These are phyloP conservation scores for Oryza rufipogon DNA, from an alignment of 176 grass and related monocot species.

Conservation along the genomic window DNA sequence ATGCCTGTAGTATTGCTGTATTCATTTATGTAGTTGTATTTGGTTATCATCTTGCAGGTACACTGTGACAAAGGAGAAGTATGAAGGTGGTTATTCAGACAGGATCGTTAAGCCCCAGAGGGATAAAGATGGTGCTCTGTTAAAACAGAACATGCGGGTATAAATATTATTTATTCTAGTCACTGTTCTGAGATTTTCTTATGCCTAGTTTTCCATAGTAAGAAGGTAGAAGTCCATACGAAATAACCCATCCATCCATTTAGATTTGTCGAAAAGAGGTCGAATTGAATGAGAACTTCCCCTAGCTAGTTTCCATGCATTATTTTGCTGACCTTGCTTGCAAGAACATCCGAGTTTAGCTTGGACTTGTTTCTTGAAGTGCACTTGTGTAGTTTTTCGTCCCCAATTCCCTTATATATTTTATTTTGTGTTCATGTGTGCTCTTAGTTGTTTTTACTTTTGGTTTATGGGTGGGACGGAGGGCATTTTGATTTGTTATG, in stretches of 20 bases:
- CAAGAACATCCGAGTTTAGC: not conserved
- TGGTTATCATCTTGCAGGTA: slow-evolving; percentile 56
- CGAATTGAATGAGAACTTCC: not conserved
- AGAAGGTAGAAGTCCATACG: not conserved
- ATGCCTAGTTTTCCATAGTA: not conserved
- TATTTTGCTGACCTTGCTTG: not conserved
- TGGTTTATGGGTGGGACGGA: not conserved
- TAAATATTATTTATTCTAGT: slow-evolving; percentile 20
- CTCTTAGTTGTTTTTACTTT: not conserved
- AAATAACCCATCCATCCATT: not conserved
- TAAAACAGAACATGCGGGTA: slow-evolving; percentile 80
- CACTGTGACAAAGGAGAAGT: slow-evolving; percentile 65
- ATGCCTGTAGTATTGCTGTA: slow-evolving; percentile 6
- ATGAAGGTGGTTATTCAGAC: slow-evolving; percentile 57
- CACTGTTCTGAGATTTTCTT: slow-evolving; percentile 18
- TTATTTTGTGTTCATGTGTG: not conserved
- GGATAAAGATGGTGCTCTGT: slow-evolving; percentile 61
- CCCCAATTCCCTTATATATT: slow-evolving; percentile 1
- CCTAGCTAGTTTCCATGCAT: not conserved
- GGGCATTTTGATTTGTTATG: not conserved
- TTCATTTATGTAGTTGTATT: slow-evolving; percentile 21
- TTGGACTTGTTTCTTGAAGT: not conserved
- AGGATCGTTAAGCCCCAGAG: slow-evolving; percentile 69
- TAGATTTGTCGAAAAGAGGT: slow-evolving; percentile 13
- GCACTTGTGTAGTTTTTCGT: not conserved